Conservation (phyloP, 2,329 filamentous ascomycete species). For the Domatiomyces catenatus region DNA sequence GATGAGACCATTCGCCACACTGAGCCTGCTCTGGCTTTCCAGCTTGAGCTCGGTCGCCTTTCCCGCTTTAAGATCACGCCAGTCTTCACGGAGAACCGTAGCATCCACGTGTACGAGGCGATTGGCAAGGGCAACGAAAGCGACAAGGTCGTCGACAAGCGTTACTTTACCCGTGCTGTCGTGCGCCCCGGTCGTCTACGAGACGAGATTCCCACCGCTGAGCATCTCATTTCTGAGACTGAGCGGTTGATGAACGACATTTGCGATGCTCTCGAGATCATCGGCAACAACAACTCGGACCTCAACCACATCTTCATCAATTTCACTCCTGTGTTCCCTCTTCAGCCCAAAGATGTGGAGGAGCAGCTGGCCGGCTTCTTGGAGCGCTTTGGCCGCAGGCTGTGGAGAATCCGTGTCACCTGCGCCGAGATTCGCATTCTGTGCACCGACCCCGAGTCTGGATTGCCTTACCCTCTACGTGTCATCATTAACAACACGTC, state of each 20-base stretch:
- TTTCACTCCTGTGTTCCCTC: conserved; percentile 91
- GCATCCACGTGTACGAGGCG: conserved; percentile 97
- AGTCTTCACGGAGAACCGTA: conserved; percentile 97
- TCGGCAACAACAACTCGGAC: conserved; percentile 98
- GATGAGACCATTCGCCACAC: conserved; percentile 94
- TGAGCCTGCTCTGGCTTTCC: conserved; percentile 93
- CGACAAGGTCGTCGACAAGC: conserved; percentile 56
- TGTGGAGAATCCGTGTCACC: conserved; percentile 90
- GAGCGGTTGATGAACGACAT: conserved; percentile 96
- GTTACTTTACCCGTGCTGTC: conserved; percentile 93
- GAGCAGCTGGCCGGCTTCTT: conserved; percentile 87
- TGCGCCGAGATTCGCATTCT: conserved; percentile 97
- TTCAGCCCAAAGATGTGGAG: conserved; percentile 78
- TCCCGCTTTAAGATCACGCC: conserved; percentile 97
- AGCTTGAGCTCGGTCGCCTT: conserved; percentile 85
- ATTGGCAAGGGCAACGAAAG: conserved; percentile 87
- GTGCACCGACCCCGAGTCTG: conserved; percentile 77
- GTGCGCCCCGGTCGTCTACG: conserved; percentile 86
- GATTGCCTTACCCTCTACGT: conserved; percentile 76
- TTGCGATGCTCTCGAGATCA: conserved; percentile 91
- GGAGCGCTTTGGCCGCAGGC: conserved; percentile 85
- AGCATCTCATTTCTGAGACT: conserved; percentile 94
- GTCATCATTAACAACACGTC: conserved; percentile 97
- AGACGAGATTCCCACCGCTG: conserved; percentile 94
- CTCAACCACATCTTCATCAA: conserved; percentile 99